These are phyloP conservation scores for Chalciporus chontae DNA, from an alignment of 768 basidiomycete genomes.

Conservation along the genomic window DNA sequence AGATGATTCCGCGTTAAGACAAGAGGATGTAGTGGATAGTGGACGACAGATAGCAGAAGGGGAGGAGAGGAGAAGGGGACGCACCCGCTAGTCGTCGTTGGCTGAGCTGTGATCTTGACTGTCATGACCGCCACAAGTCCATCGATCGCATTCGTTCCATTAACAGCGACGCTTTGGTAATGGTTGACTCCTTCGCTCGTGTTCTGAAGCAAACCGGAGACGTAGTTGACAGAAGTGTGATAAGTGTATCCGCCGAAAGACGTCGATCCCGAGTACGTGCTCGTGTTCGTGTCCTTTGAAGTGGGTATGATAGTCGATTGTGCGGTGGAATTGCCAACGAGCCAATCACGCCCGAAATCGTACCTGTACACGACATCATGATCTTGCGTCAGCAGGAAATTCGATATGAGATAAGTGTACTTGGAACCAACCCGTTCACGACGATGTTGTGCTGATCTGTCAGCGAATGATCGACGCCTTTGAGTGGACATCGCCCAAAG, in stretches of 20 bases:
- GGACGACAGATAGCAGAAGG: not conserved
- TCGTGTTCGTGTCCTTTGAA: conserved; percentile 37
- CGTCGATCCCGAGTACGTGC: conserved; percentile 61
- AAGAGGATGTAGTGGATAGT: too few species aligned
- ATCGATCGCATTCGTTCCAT: conserved; percentile 65
- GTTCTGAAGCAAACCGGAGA: conserved; percentile 68
- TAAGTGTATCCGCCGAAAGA: conserved; percentile 70
- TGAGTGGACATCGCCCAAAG: not conserved
- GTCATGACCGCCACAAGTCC: conserved; percentile 79
- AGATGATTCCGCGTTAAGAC: too few species aligned
- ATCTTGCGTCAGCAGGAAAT: not conserved
- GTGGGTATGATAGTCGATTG: conserved; percentile 31
- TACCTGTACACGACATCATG: conserved; percentile 40
- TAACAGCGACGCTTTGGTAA: conserved; percentile 46
- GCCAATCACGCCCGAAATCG: conserved; percentile 79
- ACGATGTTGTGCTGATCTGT: conserved; percentile 68
- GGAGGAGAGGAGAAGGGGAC: not conserved
- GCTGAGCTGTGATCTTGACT: conserved; percentile 54
- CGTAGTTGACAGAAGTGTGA: conserved; percentile 61
- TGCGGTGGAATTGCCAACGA: conserved; percentile 79
- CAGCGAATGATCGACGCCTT: not conserved
- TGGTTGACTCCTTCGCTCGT: conserved; percentile 72
- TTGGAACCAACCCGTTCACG: conserved; percentile 52
- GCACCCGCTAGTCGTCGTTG: conserved; percentile 25
- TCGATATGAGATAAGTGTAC: not conserved